Conservation (phyloP, 1,284 basidiomycete genomes). For the Ganoderma lingzhi region DNA sequence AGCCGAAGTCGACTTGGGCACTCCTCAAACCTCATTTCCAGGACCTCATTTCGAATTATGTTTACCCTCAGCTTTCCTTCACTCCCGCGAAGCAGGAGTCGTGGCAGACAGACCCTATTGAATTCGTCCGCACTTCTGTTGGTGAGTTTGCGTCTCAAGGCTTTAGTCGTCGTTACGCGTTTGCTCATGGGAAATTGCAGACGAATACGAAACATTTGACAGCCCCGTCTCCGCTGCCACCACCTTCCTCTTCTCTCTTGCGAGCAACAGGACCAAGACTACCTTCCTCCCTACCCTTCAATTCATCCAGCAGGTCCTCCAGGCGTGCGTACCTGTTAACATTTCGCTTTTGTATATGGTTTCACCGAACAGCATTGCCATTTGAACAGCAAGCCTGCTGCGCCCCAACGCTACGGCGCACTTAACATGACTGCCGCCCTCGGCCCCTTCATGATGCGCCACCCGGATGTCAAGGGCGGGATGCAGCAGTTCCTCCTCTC, state of each 20-base stretch:
- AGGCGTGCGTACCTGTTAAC: conserved; percentile 59
- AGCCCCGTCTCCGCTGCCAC: conserved; percentile 82
- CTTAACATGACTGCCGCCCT: conserved; percentile 83
- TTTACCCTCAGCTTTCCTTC: conserved; percentile 89
- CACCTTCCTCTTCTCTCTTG: conserved; percentile 79
- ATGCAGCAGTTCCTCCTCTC: conserved; percentile 82
- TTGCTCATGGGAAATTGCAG: conserved; percentile 44
- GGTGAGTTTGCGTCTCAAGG: conserved; percentile 53
- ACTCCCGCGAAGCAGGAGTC: conserved; percentile 69
- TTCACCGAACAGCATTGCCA: neutral
- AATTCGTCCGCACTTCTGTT: conserved; percentile 76
- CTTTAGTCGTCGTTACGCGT: neutral
- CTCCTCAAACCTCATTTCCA: conserved; percentile 85
- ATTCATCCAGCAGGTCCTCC: conserved; percentile 77
- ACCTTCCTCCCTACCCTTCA: conserved; percentile 81
- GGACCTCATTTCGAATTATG: conserved; percentile 76
- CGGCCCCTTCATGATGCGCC: conserved; percentile 79
- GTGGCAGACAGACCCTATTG: conserved; percentile 83
- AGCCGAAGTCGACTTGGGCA: conserved; percentile 88
- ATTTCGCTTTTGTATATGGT: no score
- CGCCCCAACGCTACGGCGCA: conserved; percentile 82
- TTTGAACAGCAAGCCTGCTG: conserved; percentile 54
- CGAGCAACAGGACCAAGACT: conserved; percentile 78
- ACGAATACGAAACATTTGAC: conserved; percentile 82
- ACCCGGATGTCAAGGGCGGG: conserved; percentile 77